A percentile compares a stretch with the other conserved stretches of the same genome.
These are phyloP conservation scores for Aspergillus melleus DNA, from an alignment of 2,329 filamentous ascomycete species.

Conservation along the genomic window DNA sequence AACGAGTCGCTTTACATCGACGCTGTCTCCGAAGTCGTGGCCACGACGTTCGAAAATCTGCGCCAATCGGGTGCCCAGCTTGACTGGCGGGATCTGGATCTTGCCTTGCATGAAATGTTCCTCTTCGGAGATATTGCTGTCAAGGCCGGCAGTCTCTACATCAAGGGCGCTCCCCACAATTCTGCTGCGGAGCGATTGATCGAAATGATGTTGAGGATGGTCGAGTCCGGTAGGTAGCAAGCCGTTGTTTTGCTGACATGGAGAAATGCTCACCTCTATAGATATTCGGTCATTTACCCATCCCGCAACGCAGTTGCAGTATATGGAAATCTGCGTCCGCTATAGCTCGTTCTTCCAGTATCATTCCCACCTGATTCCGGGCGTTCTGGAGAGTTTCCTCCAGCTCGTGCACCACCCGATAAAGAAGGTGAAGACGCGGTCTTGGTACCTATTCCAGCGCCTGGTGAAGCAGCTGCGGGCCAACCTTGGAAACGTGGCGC, in stretches of 20 bases:
- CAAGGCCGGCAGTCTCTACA: conserved; percentile 80
- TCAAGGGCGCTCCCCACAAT: conserved; percentile 78
- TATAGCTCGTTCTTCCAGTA: conserved; percentile 92
- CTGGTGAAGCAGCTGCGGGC: conserved; percentile 83
- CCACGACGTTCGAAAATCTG: conserved; percentile 78
- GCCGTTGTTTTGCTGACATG: not conserved
- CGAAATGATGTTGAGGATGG: conserved; percentile 94
- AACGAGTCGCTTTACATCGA: conserved; percentile 88
- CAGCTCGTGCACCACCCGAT: conserved; percentile 85
- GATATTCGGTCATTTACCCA: conserved; percentile 84
- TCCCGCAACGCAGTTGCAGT: conserved; percentile 89
- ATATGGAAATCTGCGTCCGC: conserved; percentile 97
- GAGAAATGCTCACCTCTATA: conserved; percentile 37
- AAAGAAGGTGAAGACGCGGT: conserved; percentile 81
- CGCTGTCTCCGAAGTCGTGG: conserved; percentile 83
- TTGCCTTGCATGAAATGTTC: conserved; percentile 93
- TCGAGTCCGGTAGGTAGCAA: conserved; percentile 73
- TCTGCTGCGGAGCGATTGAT: conserved; percentile 78
- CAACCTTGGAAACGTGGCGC: conserved; percentile 84
- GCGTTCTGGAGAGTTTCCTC: conserved; percentile 88
- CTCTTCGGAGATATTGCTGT: conserved; percentile 93
- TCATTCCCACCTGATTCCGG: conserved; percentile 76
- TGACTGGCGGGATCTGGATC: conserved; percentile 92
- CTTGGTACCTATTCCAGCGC: conserved; percentile 95
- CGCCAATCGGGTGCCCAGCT: conserved; percentile 71